Evolutionary conservation across 2,329 filamentous ascomycete species (phyloP), one percentile per base, ranked within the genome.

Genomic region (Xylariomycetidae sp.): DNA sequence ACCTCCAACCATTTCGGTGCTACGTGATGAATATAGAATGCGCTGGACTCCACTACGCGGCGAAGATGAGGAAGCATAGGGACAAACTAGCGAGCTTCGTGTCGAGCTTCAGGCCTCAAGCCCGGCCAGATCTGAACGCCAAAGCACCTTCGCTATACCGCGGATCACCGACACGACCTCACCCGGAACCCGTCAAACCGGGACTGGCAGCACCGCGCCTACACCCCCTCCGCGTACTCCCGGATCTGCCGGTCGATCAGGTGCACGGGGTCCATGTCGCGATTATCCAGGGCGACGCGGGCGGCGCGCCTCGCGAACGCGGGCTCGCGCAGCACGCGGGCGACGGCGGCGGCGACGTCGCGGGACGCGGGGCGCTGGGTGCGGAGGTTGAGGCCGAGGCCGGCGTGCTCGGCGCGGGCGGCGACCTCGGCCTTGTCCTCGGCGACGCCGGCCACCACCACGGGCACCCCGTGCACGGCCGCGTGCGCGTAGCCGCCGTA

Each of bases 381-480:
- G 20, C 47, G 42, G 14, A 72, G 48, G 42, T 71, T 68, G 24
- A 68, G 52, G 1, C 62, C 68, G 5, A 69, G 49, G 7, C 67
- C 68, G 1, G 61, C 56, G 46, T 53, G 63, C 37, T 65, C 61
- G 3, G 59, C 61, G 1, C 67, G 55, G 27, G 57, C 50, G 2
- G 56, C 54, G 10, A 64, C 59, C 40, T 68, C 62, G 3, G 54
- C 9, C 34, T 47, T 47, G 30, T 47, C 44, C 36, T 45, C 42
- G 10, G 35, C 35, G 4, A 33, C 25, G 2, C 42, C 42, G 5
- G 42, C 39, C 5, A 43, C 22, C 6, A 47, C 38, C 31, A 45
- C 29, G 4, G 44, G 44, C 9, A 45, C 38, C 16, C 34, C 44
- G 16, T 43, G 37, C 10, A 32, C 33, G 18, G 36, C 32, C 9